Evolutionary conservation across 2,329 filamentous ascomycete species (phyloP), one percentile per base, ranked within the genome.

Genomic region (Epichloe baconii): DNA sequence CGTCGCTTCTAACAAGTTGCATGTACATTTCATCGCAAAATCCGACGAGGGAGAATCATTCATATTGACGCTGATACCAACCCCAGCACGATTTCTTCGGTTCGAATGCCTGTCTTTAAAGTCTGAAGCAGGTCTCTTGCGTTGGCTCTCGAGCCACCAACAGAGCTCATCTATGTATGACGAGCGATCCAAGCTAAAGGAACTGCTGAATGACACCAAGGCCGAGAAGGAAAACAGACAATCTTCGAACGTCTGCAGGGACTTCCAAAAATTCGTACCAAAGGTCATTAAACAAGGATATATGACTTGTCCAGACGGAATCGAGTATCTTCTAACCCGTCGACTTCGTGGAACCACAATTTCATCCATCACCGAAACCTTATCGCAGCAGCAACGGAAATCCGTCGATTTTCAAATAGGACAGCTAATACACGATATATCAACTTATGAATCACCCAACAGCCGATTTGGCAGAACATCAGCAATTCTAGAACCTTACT

Each of bases 331-430:
- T 55, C 58, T 79, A 40, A 69, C 69, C 47, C 61, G 62, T 15
- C 67, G 69, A 14, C 61, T 64, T 1, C 55, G 52, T 34, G 74
- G 73, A 4, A 59, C 59, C 1, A 57, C 68, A 1, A 59, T 78
- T n/a, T 61, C 68, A 5, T 56, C 63, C 2, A 58, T 48, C 74
- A 2, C 47, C 59, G 4, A 56, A 2, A 61, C 68, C 0, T 59
- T 75, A 11, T 66, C 62, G 1, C 46, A 45, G 4, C 40, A 57
- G 1, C 68, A 76, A 53, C 67, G 66, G 15, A 61, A 54, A 26
- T 49, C 56, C 1, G 57, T 78, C 36, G 67, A 78, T 48, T 72
- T 67, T 51, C 74, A 79, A 52, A 65, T 66, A 37, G 77, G 77
- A 5, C 64, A 62, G 14, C 58, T 80, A 7, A 59, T 74, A 40